Evolutionary conservation across 352 stramenopile species (phyloP).

Genomic region (Globisporangium cylindrosporum): DNA sequence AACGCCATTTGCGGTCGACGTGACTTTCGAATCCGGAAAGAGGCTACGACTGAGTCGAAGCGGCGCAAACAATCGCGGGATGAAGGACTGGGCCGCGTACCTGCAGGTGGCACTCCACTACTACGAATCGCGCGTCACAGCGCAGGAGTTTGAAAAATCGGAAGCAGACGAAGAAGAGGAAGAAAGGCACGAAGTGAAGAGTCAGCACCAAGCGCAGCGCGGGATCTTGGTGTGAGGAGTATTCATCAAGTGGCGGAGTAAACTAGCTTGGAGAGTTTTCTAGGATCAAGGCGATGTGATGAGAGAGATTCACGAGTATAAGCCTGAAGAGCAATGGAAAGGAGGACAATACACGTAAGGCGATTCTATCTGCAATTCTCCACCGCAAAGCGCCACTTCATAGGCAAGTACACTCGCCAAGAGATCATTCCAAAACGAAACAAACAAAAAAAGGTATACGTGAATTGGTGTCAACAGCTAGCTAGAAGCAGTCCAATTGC

Average conservation of each 20-base stretch:
- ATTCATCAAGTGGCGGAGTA: neutral
- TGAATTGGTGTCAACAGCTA: too few relatives aligned
- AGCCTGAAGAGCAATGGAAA: neutral
- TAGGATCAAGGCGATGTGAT: neutral
- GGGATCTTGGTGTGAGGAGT: neutral
- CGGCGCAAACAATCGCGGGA: neutral
- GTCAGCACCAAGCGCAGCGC: neutral
- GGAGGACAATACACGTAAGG: too few relatives aligned
- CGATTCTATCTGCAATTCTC: too few relatives aligned
- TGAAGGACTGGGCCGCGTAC: constrained; percentile 11
- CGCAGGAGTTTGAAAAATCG: neutral
- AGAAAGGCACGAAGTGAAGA: neutral
- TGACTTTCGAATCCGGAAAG: constrained; percentile 16
- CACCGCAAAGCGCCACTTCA: neutral
- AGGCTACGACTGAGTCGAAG: constrained; percentile 19
- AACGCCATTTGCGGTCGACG: neutral
- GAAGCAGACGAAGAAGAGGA: neutral
- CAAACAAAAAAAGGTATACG: too few relatives aligned
- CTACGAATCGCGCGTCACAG: neutral
- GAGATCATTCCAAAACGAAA: neutral
- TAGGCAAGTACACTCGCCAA: neutral
- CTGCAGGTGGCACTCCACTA: constrained; percentile 5
- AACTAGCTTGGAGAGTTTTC: neutral
- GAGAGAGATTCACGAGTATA: neutral
- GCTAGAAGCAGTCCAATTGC: too few relatives aligned